Evolutionary conservation across 495 filamentous ascomycete genomes (phyloP).

Genomic region (Lophium mytilinum): DNA sequence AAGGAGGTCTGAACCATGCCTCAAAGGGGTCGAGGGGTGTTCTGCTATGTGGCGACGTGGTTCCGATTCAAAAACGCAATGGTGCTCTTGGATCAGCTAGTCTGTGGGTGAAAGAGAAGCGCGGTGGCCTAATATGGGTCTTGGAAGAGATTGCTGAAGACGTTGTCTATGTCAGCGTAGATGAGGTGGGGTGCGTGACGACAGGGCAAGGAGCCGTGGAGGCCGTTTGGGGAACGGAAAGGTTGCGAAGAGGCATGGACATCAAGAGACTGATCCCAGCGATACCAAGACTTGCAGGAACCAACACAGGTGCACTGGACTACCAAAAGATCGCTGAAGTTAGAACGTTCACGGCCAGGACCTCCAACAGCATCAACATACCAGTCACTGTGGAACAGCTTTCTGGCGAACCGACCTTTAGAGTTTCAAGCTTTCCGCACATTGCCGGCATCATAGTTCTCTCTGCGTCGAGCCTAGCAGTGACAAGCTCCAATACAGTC

Average conservation of each 20-base stretch:
- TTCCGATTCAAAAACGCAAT: conserved; percentile 92
- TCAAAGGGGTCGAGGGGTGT: conserved; percentile 80
- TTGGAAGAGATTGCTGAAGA: conserved; percentile 96
- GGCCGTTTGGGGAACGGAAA: conserved; percentile 71
- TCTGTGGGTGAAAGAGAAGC: conserved; percentile 97
- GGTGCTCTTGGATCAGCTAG: conserved; percentile 85
- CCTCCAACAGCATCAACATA: conserved; percentile 62
- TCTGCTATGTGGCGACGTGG: conserved; percentile 89
- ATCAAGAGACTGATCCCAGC: conserved; percentile 69
- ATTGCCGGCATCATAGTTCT: conserved; percentile 95
- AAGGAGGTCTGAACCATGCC: conserved; percentile 41
- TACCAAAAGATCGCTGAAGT: conserved; percentile 58
- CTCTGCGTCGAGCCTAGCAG: conserved; percentile 61
- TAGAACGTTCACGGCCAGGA: conserved; percentile 75
- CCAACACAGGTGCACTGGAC: conserved; percentile 56
- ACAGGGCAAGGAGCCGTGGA: conserved; percentile 59
- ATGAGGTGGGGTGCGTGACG: conserved; percentile 62
- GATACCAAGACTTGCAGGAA: conserved; percentile 63
- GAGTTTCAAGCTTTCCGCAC: conserved; percentile 88
- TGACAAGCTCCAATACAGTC: conserved; percentile 88
- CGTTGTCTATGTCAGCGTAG: conserved; percentile 62
- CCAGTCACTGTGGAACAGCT: conserved; percentile 67
- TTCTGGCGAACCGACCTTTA: conserved; percentile 55
- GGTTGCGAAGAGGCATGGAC: conserved; percentile 56
- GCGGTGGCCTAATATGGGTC: conserved; percentile 90